phyloP scores from a whole-genome alignment of 805 yeast species.

The Teunomyces gatunensis region DNA sequence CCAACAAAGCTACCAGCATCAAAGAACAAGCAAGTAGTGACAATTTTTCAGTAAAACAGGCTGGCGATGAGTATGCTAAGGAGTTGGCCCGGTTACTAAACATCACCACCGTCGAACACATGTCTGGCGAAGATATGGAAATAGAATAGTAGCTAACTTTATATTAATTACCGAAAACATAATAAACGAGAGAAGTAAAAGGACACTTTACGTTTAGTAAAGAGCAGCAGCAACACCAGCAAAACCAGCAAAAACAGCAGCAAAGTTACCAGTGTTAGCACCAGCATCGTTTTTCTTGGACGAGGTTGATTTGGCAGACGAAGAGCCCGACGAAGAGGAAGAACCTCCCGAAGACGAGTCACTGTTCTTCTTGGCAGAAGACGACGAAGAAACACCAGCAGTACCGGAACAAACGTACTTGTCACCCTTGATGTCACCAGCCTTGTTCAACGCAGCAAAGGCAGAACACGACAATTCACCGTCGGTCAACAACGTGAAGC shows the following conservation, averaged over 20 bases:
- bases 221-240: constrained; percentile 40
- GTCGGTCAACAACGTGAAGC: constrained; percentile 67
- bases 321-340: constrained; percentile 20
- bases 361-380: constrained; percentile 37
- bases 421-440: constrained; percentile 90
- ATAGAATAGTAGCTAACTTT: constrained; percentile 1
- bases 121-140: constrained; percentile 28
- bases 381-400: constrained; percentile 41
- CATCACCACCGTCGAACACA: constrained; percentile 33
- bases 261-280: constrained; percentile 20
- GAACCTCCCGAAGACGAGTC: constrained; percentile 26
- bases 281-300: constrained; percentile 26
- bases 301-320: constrained; percentile 17
- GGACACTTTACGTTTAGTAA: constrained; percentile 14
- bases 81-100: constrained; percentile 35
- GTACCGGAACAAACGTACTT: constrained; percentile 73
- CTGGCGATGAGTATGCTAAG: constrained; percentile 32
- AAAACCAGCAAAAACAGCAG: constrained; percentile 29
- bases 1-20: constrained; percentile 44
- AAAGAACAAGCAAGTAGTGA: constrained; percentile 14
- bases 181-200: background rate
- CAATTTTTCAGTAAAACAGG: constrained; percentile 15
- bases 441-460: constrained; percentile 67
- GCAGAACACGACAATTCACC: constrained; percentile 80
- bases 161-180: constrained; percentile 1